Conservation (phyloP, 331 rosid genomes). For the Malus hybrid region DNA sequence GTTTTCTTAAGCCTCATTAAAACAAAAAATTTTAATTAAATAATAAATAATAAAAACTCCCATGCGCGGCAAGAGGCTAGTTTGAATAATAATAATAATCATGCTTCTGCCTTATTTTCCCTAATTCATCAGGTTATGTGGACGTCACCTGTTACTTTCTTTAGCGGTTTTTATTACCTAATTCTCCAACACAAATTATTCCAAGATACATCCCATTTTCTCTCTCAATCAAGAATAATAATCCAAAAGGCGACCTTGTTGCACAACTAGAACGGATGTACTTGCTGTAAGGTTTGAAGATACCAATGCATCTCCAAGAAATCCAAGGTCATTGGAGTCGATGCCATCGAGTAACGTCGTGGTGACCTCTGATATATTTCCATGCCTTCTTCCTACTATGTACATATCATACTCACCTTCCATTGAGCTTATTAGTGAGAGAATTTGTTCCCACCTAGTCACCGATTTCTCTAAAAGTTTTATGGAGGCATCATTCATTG, state of each 20-base stretch:
- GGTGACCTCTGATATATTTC: background rate
- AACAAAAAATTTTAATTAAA: too few species aligned
- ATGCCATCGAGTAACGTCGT: constrained; percentile 1
- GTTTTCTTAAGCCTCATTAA: too few species aligned
- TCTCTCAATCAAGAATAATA: too few species aligned
- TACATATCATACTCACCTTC: constrained; percentile 11
- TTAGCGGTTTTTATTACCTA: too few species aligned
- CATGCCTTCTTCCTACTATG: constrained; percentile 19
- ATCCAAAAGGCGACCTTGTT: constrained; percentile 1
- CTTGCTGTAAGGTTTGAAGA: background rate
- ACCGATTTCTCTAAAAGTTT: background rate
- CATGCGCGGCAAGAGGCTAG: too few species aligned
- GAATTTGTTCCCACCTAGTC: background rate
- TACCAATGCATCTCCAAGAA: constrained; percentile 16
- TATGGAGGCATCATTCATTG: background rate
- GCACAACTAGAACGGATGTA: constrained; percentile 20
- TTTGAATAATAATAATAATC: too few species aligned
- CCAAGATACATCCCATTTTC: too few species aligned
- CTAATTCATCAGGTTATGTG: too few species aligned
- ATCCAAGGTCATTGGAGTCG: constrained; percentile 14
- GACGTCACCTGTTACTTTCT: too few species aligned
- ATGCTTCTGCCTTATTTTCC: too few species aligned
- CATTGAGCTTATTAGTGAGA: background rate
- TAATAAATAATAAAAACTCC: too few species aligned
- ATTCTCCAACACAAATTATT: too few species aligned